A percentile compares a stretch with the other conserved stretches of the same genome.
These are phyloP conservation scores for Apiospora pterosperma DNA, from an alignment of 2,329 filamentous ascomycete genomes.

Conservation along the genomic window DNA sequence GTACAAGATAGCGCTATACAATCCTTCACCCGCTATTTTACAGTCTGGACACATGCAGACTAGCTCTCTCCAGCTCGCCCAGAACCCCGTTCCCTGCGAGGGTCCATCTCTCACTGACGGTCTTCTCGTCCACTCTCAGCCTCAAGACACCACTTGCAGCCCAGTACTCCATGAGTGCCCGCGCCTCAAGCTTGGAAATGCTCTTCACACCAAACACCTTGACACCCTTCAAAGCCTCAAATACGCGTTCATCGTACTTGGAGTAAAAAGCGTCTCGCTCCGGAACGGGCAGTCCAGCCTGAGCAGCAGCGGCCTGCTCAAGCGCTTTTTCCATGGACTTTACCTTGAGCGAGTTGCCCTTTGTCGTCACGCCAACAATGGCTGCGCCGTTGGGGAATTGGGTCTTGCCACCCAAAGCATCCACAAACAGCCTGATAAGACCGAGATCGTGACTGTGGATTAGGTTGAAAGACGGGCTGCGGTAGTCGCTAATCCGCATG, in stretches of 20 bases:
- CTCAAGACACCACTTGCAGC: constrained; percentile 79
- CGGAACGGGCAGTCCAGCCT: constrained; percentile 30
- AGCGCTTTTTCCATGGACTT: constrained; percentile 69
- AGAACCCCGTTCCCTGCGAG: constrained; percentile 77
- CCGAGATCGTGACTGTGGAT: constrained; percentile 86
- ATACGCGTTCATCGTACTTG: constrained; percentile 55
- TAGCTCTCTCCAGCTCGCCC: constrained; percentile 74
- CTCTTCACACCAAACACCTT: constrained; percentile 59
- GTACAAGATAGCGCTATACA: not conserved
- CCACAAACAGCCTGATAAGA: constrained; percentile 71
- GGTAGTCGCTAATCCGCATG: constrained; percentile 77
- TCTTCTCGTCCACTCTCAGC: constrained; percentile 63
- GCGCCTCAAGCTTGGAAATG: constrained; percentile 70
- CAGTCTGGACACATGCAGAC: constrained; percentile 30
- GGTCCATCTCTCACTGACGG: constrained; percentile 80
- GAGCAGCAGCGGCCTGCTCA: constrained; percentile 47
- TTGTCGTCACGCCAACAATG: constrained; percentile 70
- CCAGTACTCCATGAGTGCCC: constrained; percentile 88
- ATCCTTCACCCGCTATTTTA: not conserved
- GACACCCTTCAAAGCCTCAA: constrained; percentile 48
- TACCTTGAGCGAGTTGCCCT: constrained; percentile 64
- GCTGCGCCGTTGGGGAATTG: constrained; percentile 70
- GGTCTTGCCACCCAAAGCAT: constrained; percentile 61
- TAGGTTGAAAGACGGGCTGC: constrained; percentile 62
- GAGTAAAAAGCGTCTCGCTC: constrained; percentile 50